Conservation (phyloP, 2,329 filamentous ascomycete species). For the Paraphaeosphaeria sporulosa region DNA sequence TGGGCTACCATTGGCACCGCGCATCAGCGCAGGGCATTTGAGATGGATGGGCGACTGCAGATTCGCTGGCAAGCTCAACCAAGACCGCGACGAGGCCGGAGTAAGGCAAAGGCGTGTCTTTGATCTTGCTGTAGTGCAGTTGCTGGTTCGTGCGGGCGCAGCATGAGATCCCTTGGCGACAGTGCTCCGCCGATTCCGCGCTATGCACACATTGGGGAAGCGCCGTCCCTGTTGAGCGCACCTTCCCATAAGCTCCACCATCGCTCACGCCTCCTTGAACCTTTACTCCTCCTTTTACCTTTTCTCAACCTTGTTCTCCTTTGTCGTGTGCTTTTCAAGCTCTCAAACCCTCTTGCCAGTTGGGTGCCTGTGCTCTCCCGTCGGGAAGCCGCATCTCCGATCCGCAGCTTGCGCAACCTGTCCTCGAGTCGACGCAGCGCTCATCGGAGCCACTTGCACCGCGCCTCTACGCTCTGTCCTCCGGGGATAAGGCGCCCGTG, state of each 20-base stretch:
- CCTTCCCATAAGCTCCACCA: slow-evolving; percentile 28
- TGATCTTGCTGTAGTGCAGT: neutral
- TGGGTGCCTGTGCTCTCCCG: slow-evolving; percentile 21
- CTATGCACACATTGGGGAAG: slow-evolving; percentile 18
- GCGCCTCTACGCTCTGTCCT: neutral
- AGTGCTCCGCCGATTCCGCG: neutral
- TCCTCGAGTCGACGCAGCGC: slow-evolving; percentile 13
- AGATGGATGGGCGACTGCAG: neutral
- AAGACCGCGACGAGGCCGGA: slow-evolving; percentile 3
- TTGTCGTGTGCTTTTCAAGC: slow-evolving; percentile 11
- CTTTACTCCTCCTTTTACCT: slow-evolving; percentile 6
- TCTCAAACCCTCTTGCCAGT: slow-evolving; percentile 4
- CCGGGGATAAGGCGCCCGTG: neutral
- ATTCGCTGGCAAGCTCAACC: neutral
- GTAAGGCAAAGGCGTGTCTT: neutral
- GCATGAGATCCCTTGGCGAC: slow-evolving; percentile 11
- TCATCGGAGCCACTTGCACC: slow-evolving; percentile 1
- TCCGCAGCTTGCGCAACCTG: slow-evolving; percentile 17
- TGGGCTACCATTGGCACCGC: neutral
- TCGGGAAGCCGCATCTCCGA: slow-evolving; percentile 27
- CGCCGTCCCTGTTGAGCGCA: slow-evolving; percentile 21
- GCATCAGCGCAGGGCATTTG: slow-evolving; percentile 9
- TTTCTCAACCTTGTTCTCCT: slow-evolving; percentile 12
- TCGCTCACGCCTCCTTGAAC: slow-evolving; percentile 4
- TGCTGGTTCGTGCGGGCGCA: slow-evolving; percentile 13